Conservation (phyloP, 176 grass and related monocot genomes). For the Dactylis glomerata region DNA sequence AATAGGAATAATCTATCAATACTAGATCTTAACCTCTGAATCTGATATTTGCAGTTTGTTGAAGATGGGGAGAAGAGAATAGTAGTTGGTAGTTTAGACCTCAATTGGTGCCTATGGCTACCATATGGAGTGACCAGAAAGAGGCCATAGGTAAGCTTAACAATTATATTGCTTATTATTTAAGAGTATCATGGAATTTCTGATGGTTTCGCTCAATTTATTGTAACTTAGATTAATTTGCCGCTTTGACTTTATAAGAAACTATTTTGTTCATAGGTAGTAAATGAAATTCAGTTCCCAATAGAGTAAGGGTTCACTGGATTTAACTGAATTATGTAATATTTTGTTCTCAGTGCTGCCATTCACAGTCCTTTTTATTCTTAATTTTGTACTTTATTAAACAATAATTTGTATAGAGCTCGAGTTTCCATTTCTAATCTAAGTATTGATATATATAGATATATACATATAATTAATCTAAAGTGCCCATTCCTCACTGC, state of each 20-base stretch:
- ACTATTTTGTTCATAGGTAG: neutral
- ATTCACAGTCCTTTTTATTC: neutral
- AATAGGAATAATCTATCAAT: neutral
- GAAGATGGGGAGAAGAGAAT: slow-evolving; percentile 73
- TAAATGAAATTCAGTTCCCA: neutral
- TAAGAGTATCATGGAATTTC: neutral
- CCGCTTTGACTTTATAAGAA: neutral
- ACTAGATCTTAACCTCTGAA: neutral
- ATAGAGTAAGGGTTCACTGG: neutral
- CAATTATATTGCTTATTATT: neutral
- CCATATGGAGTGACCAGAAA: slow-evolving; percentile 79
- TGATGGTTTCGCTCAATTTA: neutral
- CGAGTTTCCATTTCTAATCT: neutral
- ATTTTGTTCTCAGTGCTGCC: neutral
- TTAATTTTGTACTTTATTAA: neutral
- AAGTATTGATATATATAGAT: neutral
- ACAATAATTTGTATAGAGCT: too few relatives aligned
- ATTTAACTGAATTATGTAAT: neutral
- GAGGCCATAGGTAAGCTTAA: slow-evolving; percentile 57
- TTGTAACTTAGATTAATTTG: neutral
- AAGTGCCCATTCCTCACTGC: too few relatives aligned
- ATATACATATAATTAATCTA: too few relatives aligned
- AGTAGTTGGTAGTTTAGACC: slow-evolving; percentile 81
- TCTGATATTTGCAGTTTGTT: slow-evolving; percentile 50
- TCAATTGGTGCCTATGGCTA: slow-evolving; percentile 80